A percentile compares a stretch with the other conserved stretches of the same genome.
phyloP scores from a whole-genome alignment of 176 grass and related monocot genomes.

The Typha latifolia region DNA sequence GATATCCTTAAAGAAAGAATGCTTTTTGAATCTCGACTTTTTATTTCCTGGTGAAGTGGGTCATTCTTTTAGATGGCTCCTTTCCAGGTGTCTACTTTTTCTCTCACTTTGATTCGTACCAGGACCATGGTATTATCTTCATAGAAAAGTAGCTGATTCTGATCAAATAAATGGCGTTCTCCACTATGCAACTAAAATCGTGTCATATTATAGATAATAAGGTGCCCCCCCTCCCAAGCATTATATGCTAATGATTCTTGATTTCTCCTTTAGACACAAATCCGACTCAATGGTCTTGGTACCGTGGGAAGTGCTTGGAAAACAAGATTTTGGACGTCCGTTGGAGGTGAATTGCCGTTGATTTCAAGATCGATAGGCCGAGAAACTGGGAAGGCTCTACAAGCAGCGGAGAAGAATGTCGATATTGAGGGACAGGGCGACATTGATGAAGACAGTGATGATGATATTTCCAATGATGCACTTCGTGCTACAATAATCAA shows the following conservation, averaged over 20 bases:
- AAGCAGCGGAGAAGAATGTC: conserved; percentile 3
- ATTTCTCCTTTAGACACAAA: conserved; percentile 11
- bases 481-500: conserved; percentile 34
- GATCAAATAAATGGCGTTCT: too few species aligned
- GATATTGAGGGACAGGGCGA: conserved; percentile 16
- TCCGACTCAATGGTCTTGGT: conserved; percentile 3
- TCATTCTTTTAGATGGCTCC: too few species aligned
- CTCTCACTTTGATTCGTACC: too few species aligned
- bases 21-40: too few species aligned
- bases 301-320: conserved; percentile 8
- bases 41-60: too few species aligned
- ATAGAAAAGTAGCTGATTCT: too few species aligned
- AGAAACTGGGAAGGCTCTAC: conserved; percentile 14
- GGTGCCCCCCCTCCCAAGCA: too few species aligned
- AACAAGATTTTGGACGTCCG: conserved; percentile 18
- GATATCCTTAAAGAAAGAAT: neutral
- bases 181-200: too few species aligned
- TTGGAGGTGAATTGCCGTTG: conserved; percentile 16
- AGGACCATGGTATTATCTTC: too few species aligned
- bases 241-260: neutral
- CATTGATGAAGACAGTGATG: conserved; percentile 3
- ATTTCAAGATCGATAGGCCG: conserved; percentile 3
- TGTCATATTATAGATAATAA: too few species aligned
- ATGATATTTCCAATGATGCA: conserved; percentile 23
- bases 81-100: too few species aligned